Conservation (phyloP, 1,284 basidiomycete genomes). For the Coniophora puteana region DNA sequence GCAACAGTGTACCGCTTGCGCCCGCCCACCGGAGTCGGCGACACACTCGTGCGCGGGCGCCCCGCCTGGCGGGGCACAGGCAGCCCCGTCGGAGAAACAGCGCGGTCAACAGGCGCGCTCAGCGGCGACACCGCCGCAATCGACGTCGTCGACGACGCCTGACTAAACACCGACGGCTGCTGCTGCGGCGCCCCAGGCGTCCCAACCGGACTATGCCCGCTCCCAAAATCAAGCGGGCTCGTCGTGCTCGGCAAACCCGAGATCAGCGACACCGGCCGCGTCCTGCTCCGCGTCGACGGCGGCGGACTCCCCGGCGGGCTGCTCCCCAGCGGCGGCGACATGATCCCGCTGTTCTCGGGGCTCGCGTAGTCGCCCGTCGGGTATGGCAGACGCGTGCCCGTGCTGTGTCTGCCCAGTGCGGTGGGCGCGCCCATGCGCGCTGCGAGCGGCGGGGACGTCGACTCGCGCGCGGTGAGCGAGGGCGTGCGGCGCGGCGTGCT, state of each 20-base stretch:
- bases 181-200: not conserved
- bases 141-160: not conserved
- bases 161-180: not conserved
- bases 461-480: conserved; percentile 47
- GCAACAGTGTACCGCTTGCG: conserved; percentile 81
- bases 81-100: conserved; percentile 24
- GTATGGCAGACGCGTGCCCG: conserved; percentile 66
- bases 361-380: conserved; percentile 77
- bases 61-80: conserved; percentile 30
- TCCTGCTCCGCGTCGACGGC: conserved; percentile 16
- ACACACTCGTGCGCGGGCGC: conserved; percentile 46
- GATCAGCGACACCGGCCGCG: conserved; percentile 26
- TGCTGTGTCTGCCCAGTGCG: conserved; percentile 24
- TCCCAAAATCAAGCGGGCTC: conserved; percentile 16
- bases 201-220: not conserved
- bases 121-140: conserved; percentile 1
- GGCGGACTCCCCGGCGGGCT: conserved; percentile 66
- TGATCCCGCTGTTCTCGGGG: conserved; percentile 40
- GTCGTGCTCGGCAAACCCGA: conserved; percentile 26
- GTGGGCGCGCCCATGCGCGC: conserved; percentile 25
- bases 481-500: conserved; percentile 30
- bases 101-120: conserved; percentile 16
- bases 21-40: conserved; percentile 53
- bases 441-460: conserved; percentile 60
- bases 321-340: conserved; percentile 34